A percentile compares a stretch with the other conserved stretches of the same genome.
phyloP scores from a whole-genome alignment of 371 early-diverging fungal genomes.

The Syncephalastrum racemosum region DNA sequence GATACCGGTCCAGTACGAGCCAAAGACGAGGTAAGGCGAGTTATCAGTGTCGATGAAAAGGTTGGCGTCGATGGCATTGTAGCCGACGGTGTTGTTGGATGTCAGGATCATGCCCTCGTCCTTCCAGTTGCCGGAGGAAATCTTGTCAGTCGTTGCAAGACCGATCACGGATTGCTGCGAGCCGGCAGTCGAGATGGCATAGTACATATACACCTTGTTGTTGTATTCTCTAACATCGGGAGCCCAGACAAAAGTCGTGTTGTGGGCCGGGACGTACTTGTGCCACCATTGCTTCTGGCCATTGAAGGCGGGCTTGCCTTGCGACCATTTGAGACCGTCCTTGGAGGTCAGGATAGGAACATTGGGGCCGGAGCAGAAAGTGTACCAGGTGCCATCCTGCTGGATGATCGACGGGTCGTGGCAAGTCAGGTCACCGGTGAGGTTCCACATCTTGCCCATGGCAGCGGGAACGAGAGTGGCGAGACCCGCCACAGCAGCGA shows the following conservation, averaged over 20 bases:
- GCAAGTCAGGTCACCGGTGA: constrained; percentile 11
- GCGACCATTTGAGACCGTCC: constrained; percentile 6
- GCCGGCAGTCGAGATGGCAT: constrained; percentile 10
- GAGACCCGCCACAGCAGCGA: too few species aligned
- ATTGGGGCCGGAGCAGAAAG: constrained; percentile 11
- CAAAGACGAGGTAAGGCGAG: too few species aligned
- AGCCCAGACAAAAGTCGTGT: constrained; percentile 12
- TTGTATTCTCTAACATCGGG: constrained; percentile 12
- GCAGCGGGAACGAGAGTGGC: too few species aligned
- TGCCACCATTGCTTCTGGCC: constrained; percentile 8
- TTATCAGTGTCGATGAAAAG: too few species aligned
- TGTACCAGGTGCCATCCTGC: constrained; percentile 11
- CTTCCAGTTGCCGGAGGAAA: too few species aligned
- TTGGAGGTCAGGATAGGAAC: constrained; percentile 8
- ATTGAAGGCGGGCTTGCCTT: constrained; percentile 9
- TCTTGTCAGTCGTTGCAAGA: too few species aligned
- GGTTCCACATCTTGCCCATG: constrained; percentile 5
- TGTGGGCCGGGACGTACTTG: constrained; percentile 2
- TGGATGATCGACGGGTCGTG: constrained; percentile 13
- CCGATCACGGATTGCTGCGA: background rate
- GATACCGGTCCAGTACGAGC: too few species aligned
- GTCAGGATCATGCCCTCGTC: too few species aligned
- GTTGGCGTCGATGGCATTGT: too few species aligned
- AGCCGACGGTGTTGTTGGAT: too few species aligned
- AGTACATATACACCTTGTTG: constrained; percentile 10